Evolutionary conservation across 2,329 filamentous ascomycete species (phyloP).

Genomic region (Lachnellula occidentalis): DNA sequence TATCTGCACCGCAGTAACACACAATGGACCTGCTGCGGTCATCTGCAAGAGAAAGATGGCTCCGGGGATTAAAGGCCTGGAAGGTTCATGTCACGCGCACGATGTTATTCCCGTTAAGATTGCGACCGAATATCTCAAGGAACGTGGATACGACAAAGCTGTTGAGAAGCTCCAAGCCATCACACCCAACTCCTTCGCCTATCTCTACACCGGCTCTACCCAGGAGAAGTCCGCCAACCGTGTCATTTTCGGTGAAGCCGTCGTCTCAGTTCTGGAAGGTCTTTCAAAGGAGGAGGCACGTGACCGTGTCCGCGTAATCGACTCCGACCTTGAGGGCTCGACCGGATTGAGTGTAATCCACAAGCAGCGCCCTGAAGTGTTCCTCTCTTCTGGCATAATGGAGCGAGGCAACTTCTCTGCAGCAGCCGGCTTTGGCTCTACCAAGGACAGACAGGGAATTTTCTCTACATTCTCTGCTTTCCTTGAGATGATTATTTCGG

Average conservation of each 20-base stretch:
- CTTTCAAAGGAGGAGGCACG: slow-evolving; percentile 34
- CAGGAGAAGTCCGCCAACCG: slow-evolving; percentile 35
- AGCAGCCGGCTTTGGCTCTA: slow-evolving; percentile 35
- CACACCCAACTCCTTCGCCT: slow-evolving; percentile 21
- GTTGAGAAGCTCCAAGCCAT: slow-evolving; percentile 16
- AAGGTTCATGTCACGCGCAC: slow-evolving; percentile 33
- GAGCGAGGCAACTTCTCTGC: slow-evolving; percentile 37
- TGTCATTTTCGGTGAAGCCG: slow-evolving; percentile 35
- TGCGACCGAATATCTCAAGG: slow-evolving; percentile 34
- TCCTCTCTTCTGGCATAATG: slow-evolving; percentile 36
- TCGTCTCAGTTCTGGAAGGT: slow-evolving; percentile 33
- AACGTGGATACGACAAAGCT: slow-evolving; percentile 31
- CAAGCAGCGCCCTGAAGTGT: slow-evolving; percentile 34
- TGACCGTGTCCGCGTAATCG: slow-evolving; percentile 35
- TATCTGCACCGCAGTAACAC: slow-evolving; percentile 30
- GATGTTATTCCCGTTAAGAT: slow-evolving; percentile 35
- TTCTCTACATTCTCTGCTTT: slow-evolving; percentile 39
- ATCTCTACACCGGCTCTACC: slow-evolving; percentile 28
- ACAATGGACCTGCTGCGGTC: slow-evolving; percentile 31
- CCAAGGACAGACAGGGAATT: slow-evolving; percentile 33
- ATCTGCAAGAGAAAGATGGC: slow-evolving; percentile 32
- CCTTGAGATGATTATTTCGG: slow-evolving; percentile 36
- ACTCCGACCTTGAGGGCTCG: slow-evolving; percentile 37
- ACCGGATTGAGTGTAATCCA: slow-evolving; percentile 36
- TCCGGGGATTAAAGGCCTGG: slow-evolving; percentile 33